Percentiles rank a stretch among this genome's conserved stretches.
phyloP scores from a whole-genome alignment of 2,329 filamentous ascomycete genomes.

The Xylariaceae sp. region DNA sequence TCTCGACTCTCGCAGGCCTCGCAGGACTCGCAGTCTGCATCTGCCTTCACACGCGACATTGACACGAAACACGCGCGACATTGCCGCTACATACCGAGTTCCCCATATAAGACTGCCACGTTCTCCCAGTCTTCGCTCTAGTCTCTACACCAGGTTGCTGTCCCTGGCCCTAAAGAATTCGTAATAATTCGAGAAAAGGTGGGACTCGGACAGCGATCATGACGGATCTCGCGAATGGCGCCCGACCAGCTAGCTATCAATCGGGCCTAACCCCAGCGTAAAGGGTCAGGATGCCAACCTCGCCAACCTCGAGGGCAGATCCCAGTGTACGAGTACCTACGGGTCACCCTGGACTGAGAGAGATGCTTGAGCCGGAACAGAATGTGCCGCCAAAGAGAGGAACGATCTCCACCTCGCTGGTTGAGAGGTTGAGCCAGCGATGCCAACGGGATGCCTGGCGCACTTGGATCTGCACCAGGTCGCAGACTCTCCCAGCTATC shows the following conservation, averaged over 20 bases:
- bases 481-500: not conserved
- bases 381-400: not conserved
- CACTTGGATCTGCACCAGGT: slow-evolving; percentile 1
- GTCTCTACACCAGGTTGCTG: slow-evolving; percentile 10
- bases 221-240: slow-evolving; percentile 7
- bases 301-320: no score
- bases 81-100: slow-evolving; percentile 19
- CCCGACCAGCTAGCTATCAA: slow-evolving; percentile 9
- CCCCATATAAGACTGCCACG: slow-evolving; percentile 29
- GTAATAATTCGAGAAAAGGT: slow-evolving; percentile 7
- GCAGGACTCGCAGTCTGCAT: slow-evolving; percentile 4
- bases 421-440: slow-evolving; percentile 16
- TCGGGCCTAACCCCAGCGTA: slow-evolving; percentile 5
- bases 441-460: slow-evolving; percentile 7
- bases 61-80: slow-evolving; percentile 32
- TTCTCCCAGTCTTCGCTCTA: slow-evolving; percentile 20
- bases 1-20: not conserved
- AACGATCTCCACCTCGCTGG: slow-evolving; percentile 8
- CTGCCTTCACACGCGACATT: slow-evolving; percentile 24
- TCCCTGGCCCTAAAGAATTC: slow-evolving; percentile 10
- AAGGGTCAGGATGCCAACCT: not conserved
- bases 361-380: no score
- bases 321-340: no score
- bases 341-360: no score
- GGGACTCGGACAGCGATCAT: slow-evolving; percentile 14